phyloP scores from a whole-genome alignment of 208 protist genomes.

The Kentomonas sorsogonicus region DNA sequence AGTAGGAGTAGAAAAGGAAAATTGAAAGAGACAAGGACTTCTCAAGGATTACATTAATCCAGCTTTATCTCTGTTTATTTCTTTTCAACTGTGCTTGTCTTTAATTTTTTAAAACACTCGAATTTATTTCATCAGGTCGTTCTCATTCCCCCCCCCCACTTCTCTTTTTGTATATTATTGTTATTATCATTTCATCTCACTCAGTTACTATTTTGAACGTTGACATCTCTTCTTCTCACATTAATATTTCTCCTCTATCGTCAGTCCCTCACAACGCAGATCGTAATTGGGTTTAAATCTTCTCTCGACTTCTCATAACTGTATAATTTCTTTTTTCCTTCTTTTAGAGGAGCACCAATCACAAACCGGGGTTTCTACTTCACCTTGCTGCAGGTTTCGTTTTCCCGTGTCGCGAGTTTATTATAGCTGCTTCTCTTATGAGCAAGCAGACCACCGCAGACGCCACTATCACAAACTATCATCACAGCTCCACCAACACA shows the following conservation, averaged over 20 bases:
- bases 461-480: not conserved
- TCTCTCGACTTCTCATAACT: not conserved
- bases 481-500: not conserved
- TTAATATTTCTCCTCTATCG: not conserved
- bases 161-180: too few relatives aligned
- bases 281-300: not conserved
- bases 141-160: too few relatives aligned
- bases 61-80: too few relatives aligned
- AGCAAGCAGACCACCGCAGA: not conserved
- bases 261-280: not conserved
- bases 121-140: too few relatives aligned
- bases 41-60: not conserved
- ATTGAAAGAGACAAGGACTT: not conserved
- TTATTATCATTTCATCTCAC: too few relatives aligned
- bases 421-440: not conserved
- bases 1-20: not conserved
- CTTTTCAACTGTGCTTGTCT: too few relatives aligned
- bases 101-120: too few relatives aligned
- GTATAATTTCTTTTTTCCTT: not conserved
- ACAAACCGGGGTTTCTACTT: too few relatives aligned
- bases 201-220: too few relatives aligned
- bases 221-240: not conserved
- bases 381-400: too few relatives aligned
- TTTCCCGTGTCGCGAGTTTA: not conserved
- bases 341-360: not conserved